Evolutionary conservation across 148 eudicot species (phyloP).

Genomic region (Pouteria glomerata): DNA sequence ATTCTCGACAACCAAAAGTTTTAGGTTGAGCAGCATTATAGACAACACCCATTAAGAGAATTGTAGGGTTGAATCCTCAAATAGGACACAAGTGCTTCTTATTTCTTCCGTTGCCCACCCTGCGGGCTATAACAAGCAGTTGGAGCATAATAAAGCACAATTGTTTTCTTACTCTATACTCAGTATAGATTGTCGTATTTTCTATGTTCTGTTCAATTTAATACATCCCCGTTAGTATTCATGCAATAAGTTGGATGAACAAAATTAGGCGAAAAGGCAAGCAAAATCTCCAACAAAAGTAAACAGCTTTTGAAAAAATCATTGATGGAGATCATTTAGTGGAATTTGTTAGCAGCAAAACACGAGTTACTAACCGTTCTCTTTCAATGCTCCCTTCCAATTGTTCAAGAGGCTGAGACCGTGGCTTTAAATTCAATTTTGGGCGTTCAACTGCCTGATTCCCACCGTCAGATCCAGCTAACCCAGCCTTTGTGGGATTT

Average conservation of each 20-base stretch:
- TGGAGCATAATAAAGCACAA: too few relatives aligned
- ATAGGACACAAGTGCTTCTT: too few relatives aligned
- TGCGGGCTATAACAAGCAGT: too few relatives aligned
- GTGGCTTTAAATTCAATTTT: slow-evolving; percentile 75
- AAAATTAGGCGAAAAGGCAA: background rate
- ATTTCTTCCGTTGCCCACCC: too few relatives aligned
- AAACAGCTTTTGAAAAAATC: background rate
- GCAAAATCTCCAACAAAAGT: background rate
- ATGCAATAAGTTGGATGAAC: background rate
- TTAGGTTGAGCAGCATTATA: too few relatives aligned
- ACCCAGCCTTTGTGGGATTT: slow-evolving; percentile 27
- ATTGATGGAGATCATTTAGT: background rate
- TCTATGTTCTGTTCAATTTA: background rate
- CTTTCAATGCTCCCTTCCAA: slow-evolving; percentile 31
- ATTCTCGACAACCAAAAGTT: too few relatives aligned
- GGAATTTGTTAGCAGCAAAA: background rate
- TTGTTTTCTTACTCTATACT: background rate
- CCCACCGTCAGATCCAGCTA: slow-evolving; percentile 31
- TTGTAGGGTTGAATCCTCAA: too few relatives aligned
- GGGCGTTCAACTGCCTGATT: slow-evolving; percentile 62
- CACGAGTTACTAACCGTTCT: slow-evolving; percentile 43
- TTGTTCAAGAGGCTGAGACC: slow-evolving; percentile 53
- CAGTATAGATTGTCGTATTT: background rate
- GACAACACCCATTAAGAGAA: too few relatives aligned
- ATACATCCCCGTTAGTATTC: background rate